Conservation (phyloP, 1,284 basidiomycete genomes). For the Rhodotorula mucilaginosa region DNA sequence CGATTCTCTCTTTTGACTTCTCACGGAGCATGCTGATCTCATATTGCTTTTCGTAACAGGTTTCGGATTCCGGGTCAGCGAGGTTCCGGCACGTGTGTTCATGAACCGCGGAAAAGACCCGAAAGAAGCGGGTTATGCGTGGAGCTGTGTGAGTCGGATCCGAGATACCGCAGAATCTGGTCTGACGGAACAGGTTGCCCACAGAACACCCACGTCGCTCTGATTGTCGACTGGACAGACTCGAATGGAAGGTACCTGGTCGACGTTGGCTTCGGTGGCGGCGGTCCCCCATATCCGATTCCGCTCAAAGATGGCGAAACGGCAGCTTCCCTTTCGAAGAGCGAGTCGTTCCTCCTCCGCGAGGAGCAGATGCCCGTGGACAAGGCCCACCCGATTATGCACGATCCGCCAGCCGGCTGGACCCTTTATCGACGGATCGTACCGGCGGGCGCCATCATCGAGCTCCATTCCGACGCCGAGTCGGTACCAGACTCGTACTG, state of each 20-base stretch:
- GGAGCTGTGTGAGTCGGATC: constrained; percentile 5
- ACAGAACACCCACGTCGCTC: constrained; percentile 24
- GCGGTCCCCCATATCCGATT: constrained; percentile 18
- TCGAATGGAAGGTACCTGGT: constrained; percentile 2
- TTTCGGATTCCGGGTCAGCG: constrained; percentile 32
- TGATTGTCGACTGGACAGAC: constrained; percentile 33
- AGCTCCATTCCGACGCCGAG: neutral
- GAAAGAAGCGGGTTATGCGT: constrained; percentile 15
- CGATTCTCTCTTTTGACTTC: neutral
- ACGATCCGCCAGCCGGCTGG: constrained; percentile 25
- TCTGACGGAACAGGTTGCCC: neutral
- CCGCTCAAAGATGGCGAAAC: constrained; percentile 28
- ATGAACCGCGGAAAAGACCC: constrained; percentile 35
- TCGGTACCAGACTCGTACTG: constrained; percentile 11
- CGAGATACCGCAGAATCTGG: too few relatives aligned
- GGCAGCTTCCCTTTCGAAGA: constrained; percentile 12
- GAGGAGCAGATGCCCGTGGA: constrained; percentile 25
- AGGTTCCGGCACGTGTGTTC: constrained; percentile 32
- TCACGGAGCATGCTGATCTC: neutral
- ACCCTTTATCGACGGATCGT: constrained; percentile 36
- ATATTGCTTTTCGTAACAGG: neutral
- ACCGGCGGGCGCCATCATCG: neutral
- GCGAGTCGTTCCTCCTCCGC: constrained; percentile 32
- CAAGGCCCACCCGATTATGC: neutral
- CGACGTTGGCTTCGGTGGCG: constrained; percentile 31